Evolutionary conservation across 257 asterid genomes (phyloP).

Genomic region (Haberlea rhodopensis): DNA sequence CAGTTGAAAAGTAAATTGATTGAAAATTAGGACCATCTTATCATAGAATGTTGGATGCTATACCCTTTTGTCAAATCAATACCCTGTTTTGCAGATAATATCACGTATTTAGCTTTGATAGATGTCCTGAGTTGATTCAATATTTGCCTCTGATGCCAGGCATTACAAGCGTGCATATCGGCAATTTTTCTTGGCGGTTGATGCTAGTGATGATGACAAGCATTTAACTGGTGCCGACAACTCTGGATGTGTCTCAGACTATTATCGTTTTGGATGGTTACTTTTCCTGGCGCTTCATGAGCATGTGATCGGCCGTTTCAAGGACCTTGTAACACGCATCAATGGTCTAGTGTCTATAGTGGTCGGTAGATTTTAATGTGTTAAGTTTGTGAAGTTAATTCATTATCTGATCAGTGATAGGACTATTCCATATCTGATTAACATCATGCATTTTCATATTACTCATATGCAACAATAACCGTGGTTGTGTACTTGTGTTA

Average conservation of each 20-base stretch:
- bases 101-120: slow-evolving; percentile 1
- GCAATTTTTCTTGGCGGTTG: slow-evolving; percentile 57
- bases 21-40: slow-evolving; percentile 3
- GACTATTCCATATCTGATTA: slow-evolving; percentile 6
- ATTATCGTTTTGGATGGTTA: slow-evolving; percentile 95
- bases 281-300: slow-evolving; percentile 80
- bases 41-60: neutral
- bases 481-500: no score
- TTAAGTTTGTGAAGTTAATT: slow-evolving; percentile 15
- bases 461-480: no score
- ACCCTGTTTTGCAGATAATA: neutral
- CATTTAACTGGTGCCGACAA: slow-evolving; percentile 34
- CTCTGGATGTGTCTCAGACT: slow-evolving; percentile 36
- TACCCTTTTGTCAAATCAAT: slow-evolving; percentile 9
- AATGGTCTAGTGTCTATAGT: slow-evolving; percentile 80
- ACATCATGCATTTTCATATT: no score
- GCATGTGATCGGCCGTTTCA: slow-evolving; percentile 63
- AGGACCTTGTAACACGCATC: slow-evolving; percentile 84
- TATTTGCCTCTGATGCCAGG: slow-evolving; percentile 44
- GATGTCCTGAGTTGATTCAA: slow-evolving; percentile 24
- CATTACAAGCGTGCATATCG: slow-evolving; percentile 70
- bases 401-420: no score
- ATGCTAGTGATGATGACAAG: slow-evolving; percentile 47
- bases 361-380: slow-evolving; percentile 57
- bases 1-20: slow-evolving; percentile 3